Conservation (phyloP, 176 grass and related monocot species). For the Ensete ventricosum region DNA sequence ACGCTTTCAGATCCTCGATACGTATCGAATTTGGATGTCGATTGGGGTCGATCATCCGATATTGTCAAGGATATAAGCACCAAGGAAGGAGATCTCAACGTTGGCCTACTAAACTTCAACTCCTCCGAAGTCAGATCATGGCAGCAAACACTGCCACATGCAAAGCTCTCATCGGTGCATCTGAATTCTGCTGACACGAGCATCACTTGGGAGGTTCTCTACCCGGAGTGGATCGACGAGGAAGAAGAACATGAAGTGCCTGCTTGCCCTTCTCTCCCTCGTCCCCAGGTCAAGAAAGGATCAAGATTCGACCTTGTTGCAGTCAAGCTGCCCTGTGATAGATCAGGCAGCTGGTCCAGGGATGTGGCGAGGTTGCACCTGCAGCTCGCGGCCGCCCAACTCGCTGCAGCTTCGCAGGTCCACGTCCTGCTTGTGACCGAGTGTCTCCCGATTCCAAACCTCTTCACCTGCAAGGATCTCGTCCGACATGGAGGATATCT, state of each 20-base stretch:
- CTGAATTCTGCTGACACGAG: background rate
- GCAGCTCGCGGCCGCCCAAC: background rate
- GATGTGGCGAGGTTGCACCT: no score
- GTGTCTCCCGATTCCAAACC: background rate
- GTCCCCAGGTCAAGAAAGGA: background rate
- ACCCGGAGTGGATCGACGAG: conserved; percentile 4
- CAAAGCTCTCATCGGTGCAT: background rate
- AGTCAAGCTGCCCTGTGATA: no score
- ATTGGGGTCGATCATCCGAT: background rate
- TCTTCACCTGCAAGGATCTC: background rate
- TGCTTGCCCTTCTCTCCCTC: background rate
- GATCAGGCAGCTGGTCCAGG: no score
- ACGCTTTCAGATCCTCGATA: background rate
- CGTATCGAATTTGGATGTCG: background rate
- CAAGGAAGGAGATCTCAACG: background rate
- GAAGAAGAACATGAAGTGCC: background rate
- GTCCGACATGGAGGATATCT: background rate
- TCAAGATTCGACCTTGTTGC: background rate
- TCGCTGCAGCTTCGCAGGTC: background rate
- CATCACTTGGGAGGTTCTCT: background rate
- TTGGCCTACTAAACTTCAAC: conserved; percentile 10
- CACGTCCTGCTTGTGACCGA: background rate
- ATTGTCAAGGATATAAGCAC: background rate
- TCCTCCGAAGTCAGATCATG: background rate
- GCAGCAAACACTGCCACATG: background rate